Conservation (phyloP, 495 filamentous ascomycete genomes). For the Lichina pygmaea region DNA sequence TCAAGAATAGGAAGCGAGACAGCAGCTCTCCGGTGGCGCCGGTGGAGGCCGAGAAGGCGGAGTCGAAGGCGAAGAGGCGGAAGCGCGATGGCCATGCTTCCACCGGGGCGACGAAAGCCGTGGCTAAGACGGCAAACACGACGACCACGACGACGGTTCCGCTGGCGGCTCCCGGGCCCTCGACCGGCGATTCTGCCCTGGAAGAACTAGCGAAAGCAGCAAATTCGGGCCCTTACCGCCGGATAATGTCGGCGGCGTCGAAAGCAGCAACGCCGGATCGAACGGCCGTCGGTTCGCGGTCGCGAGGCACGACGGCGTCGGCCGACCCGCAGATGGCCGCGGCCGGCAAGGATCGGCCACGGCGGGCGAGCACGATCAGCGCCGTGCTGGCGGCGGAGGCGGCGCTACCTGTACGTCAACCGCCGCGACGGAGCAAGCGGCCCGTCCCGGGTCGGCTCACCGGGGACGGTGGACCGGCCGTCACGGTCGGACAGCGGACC, state of each 20-base stretch:
- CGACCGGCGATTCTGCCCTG: background rate
- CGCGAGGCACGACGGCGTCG: conserved; percentile 2
- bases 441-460: conserved; percentile 54
- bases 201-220: background rate
- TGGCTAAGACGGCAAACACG: background rate
- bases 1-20: conserved; percentile 1
- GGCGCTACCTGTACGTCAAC: conserved; percentile 14
- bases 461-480: conserved; percentile 35
- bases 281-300: conserved; percentile 19
- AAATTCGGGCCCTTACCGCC: background rate
- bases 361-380: conserved; percentile 17
- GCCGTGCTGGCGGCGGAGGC: no score
- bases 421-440: conserved; percentile 28
- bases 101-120: conserved; percentile 4
- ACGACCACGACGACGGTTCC: conserved; percentile 7
- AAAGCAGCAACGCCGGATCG: conserved; percentile 3
- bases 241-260: conserved; percentile 13
- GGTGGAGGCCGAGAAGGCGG: background rate
- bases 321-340: conserved; percentile 1
- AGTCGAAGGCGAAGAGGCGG: conserved; percentile 13
- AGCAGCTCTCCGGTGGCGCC: background rate
- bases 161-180: conserved; percentile 9
- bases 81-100: conserved; percentile 20
- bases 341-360: conserved; percentile 11
- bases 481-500: conserved; percentile 55